Conservation (phyloP, 805 yeast genomes). For the Clavispora carvajalis region DNA sequence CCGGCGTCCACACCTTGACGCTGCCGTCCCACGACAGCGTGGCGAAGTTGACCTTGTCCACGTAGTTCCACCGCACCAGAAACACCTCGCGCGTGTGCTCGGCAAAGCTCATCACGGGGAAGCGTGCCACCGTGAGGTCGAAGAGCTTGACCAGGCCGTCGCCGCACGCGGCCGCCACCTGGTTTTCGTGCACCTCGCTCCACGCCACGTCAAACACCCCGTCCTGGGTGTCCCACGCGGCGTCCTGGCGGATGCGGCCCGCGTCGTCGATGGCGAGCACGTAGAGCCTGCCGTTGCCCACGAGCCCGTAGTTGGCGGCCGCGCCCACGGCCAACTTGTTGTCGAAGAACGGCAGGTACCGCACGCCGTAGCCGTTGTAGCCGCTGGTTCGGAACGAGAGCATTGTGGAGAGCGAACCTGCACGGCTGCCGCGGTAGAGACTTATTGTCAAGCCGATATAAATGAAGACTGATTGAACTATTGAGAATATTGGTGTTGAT, state of each 20-base stretch:
- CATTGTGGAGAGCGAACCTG: slow-evolving; percentile 36
- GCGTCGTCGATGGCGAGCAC: slow-evolving; percentile 61
- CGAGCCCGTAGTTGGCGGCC: slow-evolving; percentile 88
- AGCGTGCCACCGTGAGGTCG: slow-evolving; percentile 62
- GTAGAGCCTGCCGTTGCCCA: slow-evolving; percentile 84
- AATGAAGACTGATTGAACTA: too few species aligned
- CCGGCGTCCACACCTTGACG: slow-evolving; percentile 73
- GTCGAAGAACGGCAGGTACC: slow-evolving; percentile 89
- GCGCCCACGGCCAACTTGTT: slow-evolving; percentile 86
- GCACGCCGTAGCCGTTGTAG: slow-evolving; percentile 80
- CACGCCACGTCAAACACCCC: slow-evolving; percentile 84
- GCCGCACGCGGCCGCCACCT: slow-evolving; percentile 75
- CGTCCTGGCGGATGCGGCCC: slow-evolving; percentile 55
- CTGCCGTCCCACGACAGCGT: slow-evolving; percentile 92
- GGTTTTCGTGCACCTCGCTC: slow-evolving; percentile 90
- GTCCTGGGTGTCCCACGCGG: slow-evolving; percentile 84
- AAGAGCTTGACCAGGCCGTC: slow-evolving; percentile 85
- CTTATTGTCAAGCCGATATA: too few species aligned
- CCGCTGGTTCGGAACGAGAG: slow-evolving; percentile 70
- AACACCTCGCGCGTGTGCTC: slow-evolving; percentile 80
- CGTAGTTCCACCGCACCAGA: slow-evolving; percentile 67
- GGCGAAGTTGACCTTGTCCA: slow-evolving; percentile 62
- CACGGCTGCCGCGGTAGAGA: not conserved
- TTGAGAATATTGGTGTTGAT: too few species aligned
- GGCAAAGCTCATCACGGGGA: slow-evolving; percentile 67